Percentiles rank a stretch among this genome's conserved stretches.
Evolutionary conservation across 139 green algal genomes (phyloP).

Genomic region (Micractinium sp.): DNA sequence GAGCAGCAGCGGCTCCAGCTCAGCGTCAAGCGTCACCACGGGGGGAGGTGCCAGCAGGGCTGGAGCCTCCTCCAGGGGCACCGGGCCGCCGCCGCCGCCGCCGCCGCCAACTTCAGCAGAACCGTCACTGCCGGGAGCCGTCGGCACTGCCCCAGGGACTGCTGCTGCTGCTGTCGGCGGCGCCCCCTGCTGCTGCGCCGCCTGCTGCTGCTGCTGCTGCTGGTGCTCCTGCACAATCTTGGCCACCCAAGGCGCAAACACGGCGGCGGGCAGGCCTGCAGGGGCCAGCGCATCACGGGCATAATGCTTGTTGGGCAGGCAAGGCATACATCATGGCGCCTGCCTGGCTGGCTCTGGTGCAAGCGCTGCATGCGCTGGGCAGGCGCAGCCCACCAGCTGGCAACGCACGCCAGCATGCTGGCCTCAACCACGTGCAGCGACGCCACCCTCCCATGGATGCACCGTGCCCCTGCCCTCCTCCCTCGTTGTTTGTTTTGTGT

Average conservation of each 20-base stretch:
- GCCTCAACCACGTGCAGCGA: too few species aligned
- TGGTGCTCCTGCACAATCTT: constrained; percentile 37
- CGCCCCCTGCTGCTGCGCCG: neutral
- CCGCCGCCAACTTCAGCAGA: neutral
- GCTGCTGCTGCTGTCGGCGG: neutral
- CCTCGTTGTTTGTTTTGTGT: too few species aligned
- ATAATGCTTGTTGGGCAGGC: too few species aligned
- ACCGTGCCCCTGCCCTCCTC: too few species aligned
- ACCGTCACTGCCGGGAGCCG: neutral
- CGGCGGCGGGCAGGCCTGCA: constrained; percentile 66
- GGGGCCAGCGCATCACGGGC: constrained; percentile 36
- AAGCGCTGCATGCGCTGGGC: too few species aligned
- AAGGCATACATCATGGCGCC: too few species aligned
- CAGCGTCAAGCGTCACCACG: constrained; percentile 74
- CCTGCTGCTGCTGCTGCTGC: neutral
- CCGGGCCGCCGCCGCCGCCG: neutral
- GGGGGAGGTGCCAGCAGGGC: neutral
- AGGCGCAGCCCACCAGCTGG: too few species aligned
- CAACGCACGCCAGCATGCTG: too few species aligned
- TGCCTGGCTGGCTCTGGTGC: neutral
- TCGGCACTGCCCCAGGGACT: neutral
- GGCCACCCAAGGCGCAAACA: constrained; percentile 73
- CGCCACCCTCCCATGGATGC: too few species aligned
- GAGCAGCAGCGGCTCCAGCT: constrained; percentile 85
- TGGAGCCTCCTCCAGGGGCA: neutral